Base-by-base conservation (phyloP, 2,329 filamentous ascomycete species). In the Fusarium sp. region DNA sequence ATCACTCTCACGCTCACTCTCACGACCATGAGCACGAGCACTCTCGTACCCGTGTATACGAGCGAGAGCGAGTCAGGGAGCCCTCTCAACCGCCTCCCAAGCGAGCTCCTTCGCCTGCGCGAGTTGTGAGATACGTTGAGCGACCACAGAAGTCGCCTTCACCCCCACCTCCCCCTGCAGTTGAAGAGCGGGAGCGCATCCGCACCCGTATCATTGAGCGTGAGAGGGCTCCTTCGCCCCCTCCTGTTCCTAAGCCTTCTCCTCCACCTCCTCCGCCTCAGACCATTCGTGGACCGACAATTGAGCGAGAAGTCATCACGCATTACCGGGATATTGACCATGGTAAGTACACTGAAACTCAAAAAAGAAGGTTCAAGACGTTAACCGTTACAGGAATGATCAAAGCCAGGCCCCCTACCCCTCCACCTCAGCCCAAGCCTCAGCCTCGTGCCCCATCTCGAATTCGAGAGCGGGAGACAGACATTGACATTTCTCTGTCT, bases 281-380 rank as follows among this genome's bases (percentile, higher is more conserved):
- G 66, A 84, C 91, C 43, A 89, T 96, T 72, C 86, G 88, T 40
- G 89, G 90, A 20, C 93, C 93, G 32, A 91, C 90, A 1, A 93
- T 97, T 70, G 92, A 95, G 78, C 89, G 95, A 74, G 92, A 97
- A 75, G 89, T 97, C 59, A 94, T 96, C 68, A 96, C 93, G 1
- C 92, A 96, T 79, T 95, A 96, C 76, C 87, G 90, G 58, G 91
- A 95, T 74, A 91, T 96, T 71, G 92, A 97, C 74, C 93, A 97
- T 79, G 94, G 92, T 93, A 83, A 76, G 88, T 26, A 38, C 9
- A 32, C 14, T 10, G 8, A 44, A 45, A 6, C 24, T 24, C 15
- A 7, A 23, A 10, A 7, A 21, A 45, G n/a, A n/a, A 9, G 20
- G 19, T n/a, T 15, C 34, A 40, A 30, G 60, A 38, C 9, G 12